These are phyloP conservation scores for Plectosphaerella sp. DNA, from an alignment of 2,329 filamentous ascomycete genomes.

Conservation along the genomic window DNA sequence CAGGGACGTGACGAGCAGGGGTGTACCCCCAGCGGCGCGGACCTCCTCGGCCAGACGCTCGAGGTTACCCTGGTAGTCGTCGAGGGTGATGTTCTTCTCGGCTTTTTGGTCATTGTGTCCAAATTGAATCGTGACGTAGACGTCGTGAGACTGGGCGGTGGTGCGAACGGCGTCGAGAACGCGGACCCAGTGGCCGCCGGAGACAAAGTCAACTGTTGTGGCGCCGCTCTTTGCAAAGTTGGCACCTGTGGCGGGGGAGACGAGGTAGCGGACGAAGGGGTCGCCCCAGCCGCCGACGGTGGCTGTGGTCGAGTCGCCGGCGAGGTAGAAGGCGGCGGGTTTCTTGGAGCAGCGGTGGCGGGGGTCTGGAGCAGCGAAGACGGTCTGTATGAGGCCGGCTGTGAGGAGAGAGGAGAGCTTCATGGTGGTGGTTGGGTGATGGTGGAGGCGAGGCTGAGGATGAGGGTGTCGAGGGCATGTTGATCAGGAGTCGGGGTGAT, in stretches of 20 bases:
- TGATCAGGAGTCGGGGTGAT: too few species aligned
- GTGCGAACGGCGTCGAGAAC: conserved; percentile 32
- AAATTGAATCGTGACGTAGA: conserved; percentile 51
- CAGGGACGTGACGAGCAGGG: conserved; percentile 47
- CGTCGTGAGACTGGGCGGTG: conserved; percentile 25
- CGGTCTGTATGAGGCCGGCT: conserved; percentile 5
- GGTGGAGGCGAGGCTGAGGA: too few species aligned
- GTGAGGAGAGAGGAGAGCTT: conserved; percentile 5
- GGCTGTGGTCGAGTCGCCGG: conserved; percentile 47
- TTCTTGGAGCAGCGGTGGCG: conserved; percentile 12
- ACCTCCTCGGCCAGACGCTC: conserved; percentile 29
- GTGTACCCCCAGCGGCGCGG: conserved; percentile 22
- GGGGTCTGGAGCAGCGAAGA: conserved; percentile 4
- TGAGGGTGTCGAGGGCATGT: too few species aligned
- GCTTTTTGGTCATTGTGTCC: conserved; percentile 53
- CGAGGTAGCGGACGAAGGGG: conserved; percentile 44
- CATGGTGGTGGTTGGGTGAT: not conserved
- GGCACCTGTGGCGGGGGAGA: conserved; percentile 33
- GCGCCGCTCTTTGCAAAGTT: conserved; percentile 48
- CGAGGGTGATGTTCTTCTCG: conserved; percentile 32
- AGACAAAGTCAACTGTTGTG: conserved; percentile 45
- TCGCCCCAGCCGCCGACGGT: conserved; percentile 50
- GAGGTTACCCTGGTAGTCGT: conserved; percentile 41
- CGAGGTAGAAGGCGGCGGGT: conserved; percentile 41
- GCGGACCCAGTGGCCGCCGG: conserved; percentile 41